Conservation (phyloP, 352 stramenopile species). For the Phytophthora sp. region DNA sequence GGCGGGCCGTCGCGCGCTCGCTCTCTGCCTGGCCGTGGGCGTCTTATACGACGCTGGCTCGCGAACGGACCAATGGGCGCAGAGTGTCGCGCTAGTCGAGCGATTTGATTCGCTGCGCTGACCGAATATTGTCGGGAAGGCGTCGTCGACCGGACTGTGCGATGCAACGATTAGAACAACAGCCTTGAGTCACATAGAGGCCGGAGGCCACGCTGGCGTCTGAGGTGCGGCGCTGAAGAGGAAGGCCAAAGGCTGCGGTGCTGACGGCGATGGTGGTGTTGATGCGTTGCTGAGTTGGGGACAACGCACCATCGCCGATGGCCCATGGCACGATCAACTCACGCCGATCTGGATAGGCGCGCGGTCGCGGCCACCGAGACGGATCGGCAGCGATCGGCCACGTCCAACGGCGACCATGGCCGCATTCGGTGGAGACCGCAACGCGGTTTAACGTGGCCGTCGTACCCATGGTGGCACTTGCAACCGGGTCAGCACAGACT, state of each 20-base stretch:
- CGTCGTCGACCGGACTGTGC: too few species aligned
- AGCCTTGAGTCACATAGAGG: not conserved
- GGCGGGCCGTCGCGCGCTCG: constrained; percentile 10
- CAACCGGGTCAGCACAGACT: too few species aligned
- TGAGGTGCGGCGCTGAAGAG: too few species aligned
- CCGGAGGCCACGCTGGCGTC: constrained; percentile 1
- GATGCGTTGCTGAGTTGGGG: not conserved
- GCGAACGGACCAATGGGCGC: constrained; percentile 1
- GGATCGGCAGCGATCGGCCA: constrained; percentile 1
- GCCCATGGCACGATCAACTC: too few species aligned
- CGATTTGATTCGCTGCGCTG: not conserved
- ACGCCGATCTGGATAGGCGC: constrained; percentile 24
- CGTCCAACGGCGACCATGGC: not conserved
- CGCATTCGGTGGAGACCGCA: not conserved
- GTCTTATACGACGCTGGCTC: constrained; percentile 31
- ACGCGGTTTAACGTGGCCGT: too few species aligned
- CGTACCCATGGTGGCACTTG: too few species aligned
- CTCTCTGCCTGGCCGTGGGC: constrained; percentile 25
- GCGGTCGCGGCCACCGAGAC: constrained; percentile 7
- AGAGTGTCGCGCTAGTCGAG: constrained; percentile 11
- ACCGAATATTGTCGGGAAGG: constrained; percentile 3
- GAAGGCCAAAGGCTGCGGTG: too few species aligned
- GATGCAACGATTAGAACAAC: constrained; percentile 34
- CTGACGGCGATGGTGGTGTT: not conserved
- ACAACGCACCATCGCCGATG: too few species aligned